Conservation (phyloP, 805 yeast genomes). For the Candida koratica region DNA sequence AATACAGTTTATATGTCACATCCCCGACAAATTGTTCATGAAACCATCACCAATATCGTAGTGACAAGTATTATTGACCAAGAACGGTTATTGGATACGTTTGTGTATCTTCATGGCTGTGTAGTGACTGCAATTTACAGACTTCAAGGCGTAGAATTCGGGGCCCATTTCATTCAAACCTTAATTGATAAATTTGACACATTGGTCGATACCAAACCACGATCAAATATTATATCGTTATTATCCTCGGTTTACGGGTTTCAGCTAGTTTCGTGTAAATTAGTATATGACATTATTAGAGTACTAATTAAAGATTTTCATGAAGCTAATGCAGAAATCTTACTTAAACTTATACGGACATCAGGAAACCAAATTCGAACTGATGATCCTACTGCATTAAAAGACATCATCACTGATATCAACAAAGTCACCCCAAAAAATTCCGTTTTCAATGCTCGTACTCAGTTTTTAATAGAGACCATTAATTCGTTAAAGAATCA, state of each 20-base stretch:
- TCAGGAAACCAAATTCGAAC: slow-evolving; percentile 83
- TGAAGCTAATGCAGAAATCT: slow-evolving; percentile 72
- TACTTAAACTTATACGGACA: slow-evolving; percentile 65
- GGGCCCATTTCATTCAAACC: slow-evolving; percentile 78
- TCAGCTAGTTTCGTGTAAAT: slow-evolving; percentile 66
- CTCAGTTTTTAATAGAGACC: slow-evolving; percentile 80
- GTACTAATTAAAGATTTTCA: slow-evolving; percentile 50
- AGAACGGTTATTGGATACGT: slow-evolving; percentile 69
- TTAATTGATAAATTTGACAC: slow-evolving; percentile 67
- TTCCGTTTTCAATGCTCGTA: slow-evolving; percentile 52
- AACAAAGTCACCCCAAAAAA: slow-evolving; percentile 44
- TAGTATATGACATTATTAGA: slow-evolving; percentile 73
- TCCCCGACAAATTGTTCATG: slow-evolving; percentile 79
- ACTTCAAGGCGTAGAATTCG: slow-evolving; percentile 81
- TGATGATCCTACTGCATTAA: slow-evolving; percentile 85
- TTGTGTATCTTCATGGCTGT: slow-evolving; percentile 75
- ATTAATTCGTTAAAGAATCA: slow-evolving; percentile 84
- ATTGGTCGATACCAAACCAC: slow-evolving; percentile 37
- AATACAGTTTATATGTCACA: slow-evolving; percentile 57
- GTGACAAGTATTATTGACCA: slow-evolving; percentile 61
- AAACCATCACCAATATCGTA: slow-evolving; percentile 58
- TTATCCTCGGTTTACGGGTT: slow-evolving; percentile 74
- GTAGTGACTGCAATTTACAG: slow-evolving; percentile 71
- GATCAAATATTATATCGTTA: slow-evolving; percentile 66
- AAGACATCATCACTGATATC: slow-evolving; percentile 64